Evolutionary conservation across 2,329 filamentous ascomycete genomes (phyloP).

Genomic region (Botrytis sinoallii): DNA sequence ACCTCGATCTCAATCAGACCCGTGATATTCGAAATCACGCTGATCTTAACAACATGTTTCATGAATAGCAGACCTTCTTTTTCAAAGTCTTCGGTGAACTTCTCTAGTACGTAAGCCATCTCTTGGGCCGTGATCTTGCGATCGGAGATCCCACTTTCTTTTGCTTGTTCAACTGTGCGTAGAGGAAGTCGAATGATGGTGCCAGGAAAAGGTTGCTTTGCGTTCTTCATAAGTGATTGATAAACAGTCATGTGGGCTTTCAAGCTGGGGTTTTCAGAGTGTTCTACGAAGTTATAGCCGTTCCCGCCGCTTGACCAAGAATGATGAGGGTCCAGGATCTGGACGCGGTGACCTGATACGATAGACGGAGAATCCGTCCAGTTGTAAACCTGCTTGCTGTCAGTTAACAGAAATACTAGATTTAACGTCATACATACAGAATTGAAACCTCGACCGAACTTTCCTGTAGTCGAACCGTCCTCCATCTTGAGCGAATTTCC

Average conservation of each 20-base stretch:
- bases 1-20: constrained; percentile 25
- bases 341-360: constrained; percentile 34
- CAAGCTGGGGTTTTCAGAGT: constrained; percentile 28
- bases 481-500: constrained; percentile 37
- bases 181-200: constrained; percentile 40
- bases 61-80: constrained; percentile 37
- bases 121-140: constrained; percentile 29
- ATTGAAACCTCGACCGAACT: constrained; percentile 41
- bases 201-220: constrained; percentile 29
- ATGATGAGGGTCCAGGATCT: constrained; percentile 39
- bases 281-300: constrained; percentile 36
- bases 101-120: constrained; percentile 33
- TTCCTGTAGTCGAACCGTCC: constrained; percentile 38
- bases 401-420: constrained; percentile 10
- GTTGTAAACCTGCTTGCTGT: constrained; percentile 36
- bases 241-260: constrained; percentile 38
- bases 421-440: constrained; percentile 30
- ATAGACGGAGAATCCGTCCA: constrained; percentile 41
- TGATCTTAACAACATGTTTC: constrained; percentile 34
- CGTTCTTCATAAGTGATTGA: constrained; percentile 25
- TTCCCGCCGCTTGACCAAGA: constrained; percentile 37
- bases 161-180: constrained; percentile 33
- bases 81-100: constrained; percentile 33
- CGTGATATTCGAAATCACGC: constrained; percentile 21
- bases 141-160: constrained; percentile 35